Percentiles rank a stretch among this genome's conserved stretches.
phyloP scores from a whole-genome alignment of 1,139 yeast genomes.

The Taphrina flavorubra region DNA sequence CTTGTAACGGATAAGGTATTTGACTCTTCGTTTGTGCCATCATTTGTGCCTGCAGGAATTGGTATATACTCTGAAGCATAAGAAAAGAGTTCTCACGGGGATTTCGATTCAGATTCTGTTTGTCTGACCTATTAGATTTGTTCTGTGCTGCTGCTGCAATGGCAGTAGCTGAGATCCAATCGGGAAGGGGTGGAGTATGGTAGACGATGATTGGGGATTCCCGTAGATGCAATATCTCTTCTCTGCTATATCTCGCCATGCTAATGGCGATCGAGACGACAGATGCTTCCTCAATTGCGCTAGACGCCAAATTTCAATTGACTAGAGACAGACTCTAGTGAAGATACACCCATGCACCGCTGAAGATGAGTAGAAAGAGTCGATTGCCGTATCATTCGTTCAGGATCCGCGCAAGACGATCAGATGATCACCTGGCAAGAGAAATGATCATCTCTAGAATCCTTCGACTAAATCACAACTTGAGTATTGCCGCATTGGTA shows the following conservation, averaged over 20 bases:
- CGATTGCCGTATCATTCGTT: neutral
- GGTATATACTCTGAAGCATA: neutral
- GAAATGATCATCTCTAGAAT: no score
- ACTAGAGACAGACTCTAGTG: no score
- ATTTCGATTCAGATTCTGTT: conserved; percentile 6
- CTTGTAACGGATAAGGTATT: neutral
- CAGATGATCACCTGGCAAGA: neutral
- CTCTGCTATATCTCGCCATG: conserved; percentile 27
- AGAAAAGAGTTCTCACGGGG: neutral
- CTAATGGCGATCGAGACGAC: neutral
- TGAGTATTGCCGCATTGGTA: no score
- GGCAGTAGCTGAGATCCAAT: conserved; percentile 36
- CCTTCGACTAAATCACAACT: no score
- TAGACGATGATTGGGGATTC: conserved; percentile 27
- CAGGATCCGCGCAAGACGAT: neutral
- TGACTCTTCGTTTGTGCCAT: conserved; percentile 10
- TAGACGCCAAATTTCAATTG: no score
- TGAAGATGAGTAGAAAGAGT: neutral
- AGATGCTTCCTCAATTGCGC: no score
- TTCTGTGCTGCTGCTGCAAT: conserved; percentile 24
- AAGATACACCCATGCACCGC: neutral
- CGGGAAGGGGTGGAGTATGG: conserved; percentile 26
- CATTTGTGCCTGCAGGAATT: neutral
- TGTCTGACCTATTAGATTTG: conserved; percentile 3
- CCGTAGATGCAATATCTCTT: conserved; percentile 31